Evolutionary conservation across 495 filamentous ascomycete species (phyloP).

Genomic region (Penicillium nucicola): DNA sequence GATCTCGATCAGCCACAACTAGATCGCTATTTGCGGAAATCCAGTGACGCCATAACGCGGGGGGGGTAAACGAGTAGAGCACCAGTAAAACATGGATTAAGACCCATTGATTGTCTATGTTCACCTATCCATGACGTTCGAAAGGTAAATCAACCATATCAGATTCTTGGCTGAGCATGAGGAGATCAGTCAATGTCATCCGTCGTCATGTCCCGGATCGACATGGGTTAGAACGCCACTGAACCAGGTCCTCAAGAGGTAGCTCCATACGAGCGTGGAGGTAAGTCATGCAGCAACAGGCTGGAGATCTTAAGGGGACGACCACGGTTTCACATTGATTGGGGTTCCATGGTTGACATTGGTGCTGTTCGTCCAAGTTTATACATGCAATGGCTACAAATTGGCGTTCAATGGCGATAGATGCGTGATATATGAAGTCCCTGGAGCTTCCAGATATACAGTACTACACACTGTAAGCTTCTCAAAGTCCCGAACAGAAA

Average conservation of each 20-base stretch:
- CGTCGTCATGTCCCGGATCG: slow-evolving; percentile 16
- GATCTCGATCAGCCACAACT: neutral
- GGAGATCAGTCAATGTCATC: slow-evolving; percentile 14
- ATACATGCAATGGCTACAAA: too few species aligned
- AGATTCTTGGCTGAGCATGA: neutral
- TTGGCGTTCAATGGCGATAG: too few species aligned
- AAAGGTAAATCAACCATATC: neutral
- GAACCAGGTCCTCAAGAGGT: neutral
- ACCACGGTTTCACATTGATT: too few species aligned
- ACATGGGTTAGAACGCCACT: slow-evolving; percentile 7
- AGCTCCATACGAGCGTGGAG: too few species aligned
- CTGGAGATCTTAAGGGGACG: too few species aligned
- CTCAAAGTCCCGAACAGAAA: neutral
- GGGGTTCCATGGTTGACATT: too few species aligned
- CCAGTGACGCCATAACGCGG: slow-evolving; percentile 22
- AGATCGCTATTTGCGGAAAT: neutral
- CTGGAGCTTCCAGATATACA: too few species aligned
- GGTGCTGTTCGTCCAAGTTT: too few species aligned
- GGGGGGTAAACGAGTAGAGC: slow-evolving; percentile 3
- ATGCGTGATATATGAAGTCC: too few species aligned
- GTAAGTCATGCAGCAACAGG: too few species aligned
- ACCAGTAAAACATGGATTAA: neutral
- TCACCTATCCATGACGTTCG: slow-evolving; percentile 21
- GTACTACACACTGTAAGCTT: too few species aligned
- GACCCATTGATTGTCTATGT: neutral